Evolutionary conservation across 441 rosid species (phyloP).

Genomic region (Mallotus repandus): DNA sequence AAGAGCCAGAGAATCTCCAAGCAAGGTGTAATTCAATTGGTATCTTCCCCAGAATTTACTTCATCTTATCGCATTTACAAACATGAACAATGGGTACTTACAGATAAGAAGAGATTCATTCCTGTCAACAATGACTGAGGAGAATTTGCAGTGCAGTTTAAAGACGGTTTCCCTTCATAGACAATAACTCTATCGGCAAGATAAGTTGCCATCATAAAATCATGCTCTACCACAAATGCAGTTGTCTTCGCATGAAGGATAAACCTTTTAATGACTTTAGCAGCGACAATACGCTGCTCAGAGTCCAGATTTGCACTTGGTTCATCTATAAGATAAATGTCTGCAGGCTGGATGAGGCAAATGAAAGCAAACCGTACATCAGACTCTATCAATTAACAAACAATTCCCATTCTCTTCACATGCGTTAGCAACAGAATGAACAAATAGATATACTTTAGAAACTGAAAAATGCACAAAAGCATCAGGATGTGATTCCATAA

Average conservation of each 20-base stretch:
- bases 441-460: neutral
- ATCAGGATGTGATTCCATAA: neutral
- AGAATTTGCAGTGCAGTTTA: constrained; percentile 79
- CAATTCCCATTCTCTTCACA: no score
- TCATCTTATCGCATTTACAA: neutral
- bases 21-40: neutral
- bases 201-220: constrained; percentile 94
- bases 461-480: neutral
- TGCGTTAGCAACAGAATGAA: neutral
- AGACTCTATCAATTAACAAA: constrained; percentile 12
- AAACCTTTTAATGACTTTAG: constrained; percentile 93
- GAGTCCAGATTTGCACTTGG: constrained; percentile 98
- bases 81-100: constrained; percentile 34
- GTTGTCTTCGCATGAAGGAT: constrained; percentile 96
- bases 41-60: no score
- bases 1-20: neutral
- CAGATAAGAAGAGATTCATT: constrained; percentile 95
- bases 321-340: constrained; percentile 92
- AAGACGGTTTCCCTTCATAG: constrained; percentile 82
- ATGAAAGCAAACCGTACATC: constrained; percentile 13
- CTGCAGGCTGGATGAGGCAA: constrained; percentile 72
- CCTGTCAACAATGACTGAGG: constrained; percentile 94
- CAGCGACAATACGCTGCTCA: constrained; percentile 96
- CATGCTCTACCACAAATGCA: constrained; percentile 96
- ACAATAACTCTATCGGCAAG: constrained; percentile 94